These are phyloP conservation scores for Aspergillus kassunensis DNA, from an alignment of 495 filamentous ascomycete species.

Conservation along the genomic window DNA sequence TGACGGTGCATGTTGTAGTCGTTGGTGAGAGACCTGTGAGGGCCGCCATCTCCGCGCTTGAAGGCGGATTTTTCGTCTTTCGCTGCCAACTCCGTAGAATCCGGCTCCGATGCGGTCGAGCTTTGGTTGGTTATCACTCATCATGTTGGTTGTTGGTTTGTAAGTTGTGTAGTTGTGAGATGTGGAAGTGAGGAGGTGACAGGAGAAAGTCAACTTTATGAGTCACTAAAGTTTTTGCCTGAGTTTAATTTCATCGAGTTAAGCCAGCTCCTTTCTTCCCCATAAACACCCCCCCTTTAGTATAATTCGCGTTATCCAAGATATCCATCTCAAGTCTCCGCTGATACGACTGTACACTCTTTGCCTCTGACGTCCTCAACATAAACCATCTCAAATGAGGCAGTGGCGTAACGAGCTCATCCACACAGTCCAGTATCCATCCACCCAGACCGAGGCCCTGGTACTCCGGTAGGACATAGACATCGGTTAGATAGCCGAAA, in stretches of 20 bases:
- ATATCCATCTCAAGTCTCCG: constrained; percentile 42
- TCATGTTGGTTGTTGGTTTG: background rate
- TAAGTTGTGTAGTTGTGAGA: no score
- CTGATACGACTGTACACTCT: constrained; percentile 44
- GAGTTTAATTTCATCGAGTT: background rate
- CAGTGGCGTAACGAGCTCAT: constrained; percentile 52
- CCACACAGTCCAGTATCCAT: constrained; percentile 58
- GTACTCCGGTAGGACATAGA: constrained; percentile 55
- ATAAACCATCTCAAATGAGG: constrained; percentile 53
- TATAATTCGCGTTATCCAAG: constrained; percentile 27
- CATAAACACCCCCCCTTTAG: constrained; percentile 24
- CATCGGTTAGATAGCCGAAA: constrained; percentile 66
- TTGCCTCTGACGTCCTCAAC: constrained; percentile 45
- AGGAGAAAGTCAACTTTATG: no score
- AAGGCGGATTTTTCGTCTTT: constrained; percentile 14
- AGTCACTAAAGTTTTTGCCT: no score
- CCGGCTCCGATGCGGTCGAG: constrained; percentile 19
- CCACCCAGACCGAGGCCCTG: constrained; percentile 57
- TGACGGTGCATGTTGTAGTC: constrained; percentile 33
- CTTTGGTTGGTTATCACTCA: background rate
- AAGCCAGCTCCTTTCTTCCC: constrained; percentile 16
- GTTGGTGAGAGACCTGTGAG: constrained; percentile 28
- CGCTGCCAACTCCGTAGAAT: constrained; percentile 28
- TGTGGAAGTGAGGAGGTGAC: no score
- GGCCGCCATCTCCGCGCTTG: constrained; percentile 38